A percentile compares a stretch with the other conserved stretches of the same genome.
Conservation (phyloP, 2,329 filamentous ascomycete genomes). For the Exophiala lecanii-corni region DNA sequence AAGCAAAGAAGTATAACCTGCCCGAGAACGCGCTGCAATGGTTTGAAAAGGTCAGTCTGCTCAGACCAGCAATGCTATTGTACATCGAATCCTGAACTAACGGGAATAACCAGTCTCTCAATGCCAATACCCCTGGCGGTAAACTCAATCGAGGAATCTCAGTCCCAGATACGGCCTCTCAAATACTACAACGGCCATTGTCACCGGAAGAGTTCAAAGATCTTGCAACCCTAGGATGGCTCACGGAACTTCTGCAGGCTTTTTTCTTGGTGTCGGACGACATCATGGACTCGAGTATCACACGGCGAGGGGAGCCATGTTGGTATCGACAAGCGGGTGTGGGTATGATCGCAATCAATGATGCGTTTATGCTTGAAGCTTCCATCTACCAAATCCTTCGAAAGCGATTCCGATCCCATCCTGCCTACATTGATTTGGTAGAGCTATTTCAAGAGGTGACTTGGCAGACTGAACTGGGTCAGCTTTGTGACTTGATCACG, state of each 20-base stretch:
- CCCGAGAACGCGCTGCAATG: constrained; percentile 76
- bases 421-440: constrained; percentile 81
- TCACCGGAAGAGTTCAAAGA: constrained; percentile 81
- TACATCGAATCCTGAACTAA: no score
- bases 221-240: constrained; percentile 85
- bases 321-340: constrained; percentile 91
- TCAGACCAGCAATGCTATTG: no score
- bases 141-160: constrained; percentile 99
- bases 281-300: constrained; percentile 96
- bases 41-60: constrained; percentile 75
- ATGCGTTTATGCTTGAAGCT: constrained; percentile 91
- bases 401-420: constrained; percentile 86
- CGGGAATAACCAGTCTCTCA: constrained; percentile 74
- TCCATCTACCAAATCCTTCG: constrained; percentile 87
- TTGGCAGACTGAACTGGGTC: constrained; percentile 91
- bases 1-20: constrained; percentile 76
- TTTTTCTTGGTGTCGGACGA: constrained; percentile 99
- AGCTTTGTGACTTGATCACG: constrained; percentile 90
- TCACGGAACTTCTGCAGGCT: constrained; percentile 95
- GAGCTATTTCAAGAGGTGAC: constrained; percentile 96
- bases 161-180: constrained; percentile 81
- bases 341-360: constrained; percentile 96
- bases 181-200: constrained; percentile 69
- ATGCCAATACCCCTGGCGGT: constrained; percentile 83
- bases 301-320: constrained; percentile 87